phyloP scores from a whole-genome alignment of 768 basidiomycete species.

The Melanogaster broomeanus region DNA sequence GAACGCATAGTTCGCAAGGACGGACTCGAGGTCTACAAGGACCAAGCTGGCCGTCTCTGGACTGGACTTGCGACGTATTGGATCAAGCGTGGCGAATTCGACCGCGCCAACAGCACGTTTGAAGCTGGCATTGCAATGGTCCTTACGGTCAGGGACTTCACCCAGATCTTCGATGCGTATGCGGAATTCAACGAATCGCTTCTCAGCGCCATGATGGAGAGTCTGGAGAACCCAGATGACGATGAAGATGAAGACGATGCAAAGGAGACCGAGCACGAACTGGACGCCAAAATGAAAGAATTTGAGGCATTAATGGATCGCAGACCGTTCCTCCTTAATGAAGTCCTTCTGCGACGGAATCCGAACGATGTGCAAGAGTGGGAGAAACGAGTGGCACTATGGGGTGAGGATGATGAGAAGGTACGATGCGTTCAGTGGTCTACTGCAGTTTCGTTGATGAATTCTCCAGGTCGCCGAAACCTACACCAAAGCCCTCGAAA shows the following conservation, averaged over 20 bases:
- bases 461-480: constrained; percentile 80
- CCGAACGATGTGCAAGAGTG: constrained; percentile 98
- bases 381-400: constrained; percentile 96
- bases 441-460: background rate
- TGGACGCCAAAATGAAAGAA: constrained; percentile 87
- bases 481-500: constrained; percentile 86
- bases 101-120: constrained; percentile 84
- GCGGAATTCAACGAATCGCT: constrained; percentile 91
- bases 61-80: constrained; percentile 96
- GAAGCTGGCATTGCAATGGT: constrained; percentile 84
- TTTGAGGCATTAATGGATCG: constrained; percentile 96
- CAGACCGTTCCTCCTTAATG: constrained; percentile 94
- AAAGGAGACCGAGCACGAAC: constrained; percentile 76
- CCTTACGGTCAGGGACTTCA: constrained; percentile 94
- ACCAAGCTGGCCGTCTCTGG: constrained; percentile 96
- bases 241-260: constrained; percentile 76
- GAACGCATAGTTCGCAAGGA: constrained; percentile 84
- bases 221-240: constrained; percentile 75
- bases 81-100: constrained; percentile 97
- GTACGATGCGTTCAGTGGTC: constrained; percentile 38
- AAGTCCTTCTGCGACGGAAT: constrained; percentile 90
- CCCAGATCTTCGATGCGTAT: constrained; percentile 96
- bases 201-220: constrained; percentile 87
- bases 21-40: constrained; percentile 88
- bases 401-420: constrained; percentile 92